These are phyloP conservation scores for Candida sonorensis DNA, from an alignment of 805 yeast species.

Conservation along the genomic window DNA sequence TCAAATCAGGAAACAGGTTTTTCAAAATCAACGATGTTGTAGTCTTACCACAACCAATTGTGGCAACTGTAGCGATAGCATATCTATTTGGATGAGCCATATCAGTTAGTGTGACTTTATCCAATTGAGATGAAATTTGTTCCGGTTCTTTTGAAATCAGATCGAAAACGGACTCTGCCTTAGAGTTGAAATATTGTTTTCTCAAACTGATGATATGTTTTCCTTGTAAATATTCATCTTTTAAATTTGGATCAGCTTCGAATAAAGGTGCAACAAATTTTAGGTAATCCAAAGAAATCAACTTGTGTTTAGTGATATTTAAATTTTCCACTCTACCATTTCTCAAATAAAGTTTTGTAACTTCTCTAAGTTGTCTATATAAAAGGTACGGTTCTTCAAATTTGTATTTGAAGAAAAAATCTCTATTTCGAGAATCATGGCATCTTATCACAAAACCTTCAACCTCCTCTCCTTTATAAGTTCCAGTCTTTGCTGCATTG, in stretches of 20 bases:
- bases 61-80: conserved; percentile 75
- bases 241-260: conserved; percentile 37
- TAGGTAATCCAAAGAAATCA: conserved; percentile 60
- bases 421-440: conserved; percentile 27
- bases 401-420: conserved; percentile 85
- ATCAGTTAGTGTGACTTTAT: no score
- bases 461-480: conserved; percentile 61
- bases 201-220: conserved; percentile 74
- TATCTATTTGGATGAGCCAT: conserved; percentile 40
- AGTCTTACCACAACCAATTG: conserved; percentile 94
- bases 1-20: conserved; percentile 43
- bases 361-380: conserved; percentile 88
- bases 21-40: conserved; percentile 62
- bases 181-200: conserved; percentile 48
- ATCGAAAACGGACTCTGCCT: conserved; percentile 52
- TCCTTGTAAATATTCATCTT: conserved; percentile 42
- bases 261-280: conserved; percentile 58
- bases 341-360: conserved; percentile 52
- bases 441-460: conserved; percentile 94
- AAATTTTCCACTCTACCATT: conserved; percentile 31
- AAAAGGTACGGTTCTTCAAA: conserved; percentile 92
- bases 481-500: conserved; percentile 56
- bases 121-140: conserved; percentile 31
- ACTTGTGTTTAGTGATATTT: conserved; percentile 40
- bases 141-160: conserved; percentile 48